Evolutionary conservation across 345 rosid species (phyloP), one percentile per base, ranked within the genome.

Genomic region (Triadica sebifera): DNA sequence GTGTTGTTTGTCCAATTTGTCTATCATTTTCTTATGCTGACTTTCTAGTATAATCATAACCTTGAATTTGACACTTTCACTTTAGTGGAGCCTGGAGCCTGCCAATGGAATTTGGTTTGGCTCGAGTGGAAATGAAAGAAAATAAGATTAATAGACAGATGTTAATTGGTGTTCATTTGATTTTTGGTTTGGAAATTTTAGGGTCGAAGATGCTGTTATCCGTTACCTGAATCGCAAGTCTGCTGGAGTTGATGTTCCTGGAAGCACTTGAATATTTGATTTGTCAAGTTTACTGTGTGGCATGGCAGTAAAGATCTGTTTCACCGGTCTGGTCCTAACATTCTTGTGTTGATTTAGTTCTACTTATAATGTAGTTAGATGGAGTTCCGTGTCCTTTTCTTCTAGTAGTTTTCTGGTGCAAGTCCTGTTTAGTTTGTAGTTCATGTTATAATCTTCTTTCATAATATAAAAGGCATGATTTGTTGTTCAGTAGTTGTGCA

Each of bases 191-290:
- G 67, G 45, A 73, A 73, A 39, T 34, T 63, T 56, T 34, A 85
- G 91, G 91, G 83, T 81, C 65, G 91, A 84, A 79, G 89, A 84
- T 81, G 88, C 89, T 68, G 86, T 84, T 62, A 75, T 80, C 50
- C 89, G 85, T 1, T 87, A 87, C 83, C 76, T 87, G 78, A 87
- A 87, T 72, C 87, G 91, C 79, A 85, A 85, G 81, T 41, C 84
- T 57, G 77, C 70, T 39, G 86, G 80, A 75, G 68, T 71, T 29
- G 87, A 87, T 73, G 83, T 80, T 65, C 71, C 82, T 34, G 84
- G 80, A 75, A 79, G 83, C 77, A 63, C 81, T 69, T 82, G 82
- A 84, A 24, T 57, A 25, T 49, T 51, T 69, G 43, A 55, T 81
- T 2, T 43, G 52, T 19, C 49, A 17, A 50, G 57, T 75, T 51